Evolutionary conservation across 2,329 filamentous ascomycete species (phyloP), one percentile per base, ranked within the genome.

Genomic region (Epichloe sylvatica): DNA sequence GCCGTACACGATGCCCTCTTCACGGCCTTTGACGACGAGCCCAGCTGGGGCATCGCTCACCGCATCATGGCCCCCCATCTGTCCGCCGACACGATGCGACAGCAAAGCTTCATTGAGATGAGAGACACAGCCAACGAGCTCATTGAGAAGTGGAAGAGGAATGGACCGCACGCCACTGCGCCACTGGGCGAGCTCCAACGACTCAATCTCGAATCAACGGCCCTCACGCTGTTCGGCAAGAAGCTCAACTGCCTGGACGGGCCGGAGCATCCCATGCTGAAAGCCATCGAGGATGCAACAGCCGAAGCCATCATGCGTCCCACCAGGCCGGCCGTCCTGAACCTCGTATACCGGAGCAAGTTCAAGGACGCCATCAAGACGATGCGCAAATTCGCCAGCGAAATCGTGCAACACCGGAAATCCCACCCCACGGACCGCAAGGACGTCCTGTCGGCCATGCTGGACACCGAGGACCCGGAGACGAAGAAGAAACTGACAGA

Each of bases 361-460:
- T 78, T 78, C 58, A 73, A 74, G 49, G 66, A 64, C 1, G 68
- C 77, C 34, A 80, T 74, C 50, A 70, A 70, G 15, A 59, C 67
- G 1, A 72, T 83, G 68, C 74, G 80, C 4, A 61, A 67, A 9
- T 82, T 72, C 41, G 78, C 72, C 2, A 67, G 68, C 4, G 74
- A 80, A 0, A 59, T 84, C n/a, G 72, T 85, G 33, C 62, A 73
- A n/a, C 59, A 73, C 46, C 74, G 81, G 36, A 71, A 71, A 53
- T 63, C 69, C 2, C 71, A 78, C 54, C 74, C 76, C 0, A 70
- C 70, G 0, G 70, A 75, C 12, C 72, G 74, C n/a, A 71, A 75
- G 44, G 82, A 86, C 56, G 56, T 84, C 30, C 70, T 86, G 8
- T 70, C 79, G 46, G 73, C 75, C 3, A 68, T 86, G 60, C 61